Base-by-base conservation (phyloP, 164 flowering plant genomes). In the Annona squamosa region DNA sequence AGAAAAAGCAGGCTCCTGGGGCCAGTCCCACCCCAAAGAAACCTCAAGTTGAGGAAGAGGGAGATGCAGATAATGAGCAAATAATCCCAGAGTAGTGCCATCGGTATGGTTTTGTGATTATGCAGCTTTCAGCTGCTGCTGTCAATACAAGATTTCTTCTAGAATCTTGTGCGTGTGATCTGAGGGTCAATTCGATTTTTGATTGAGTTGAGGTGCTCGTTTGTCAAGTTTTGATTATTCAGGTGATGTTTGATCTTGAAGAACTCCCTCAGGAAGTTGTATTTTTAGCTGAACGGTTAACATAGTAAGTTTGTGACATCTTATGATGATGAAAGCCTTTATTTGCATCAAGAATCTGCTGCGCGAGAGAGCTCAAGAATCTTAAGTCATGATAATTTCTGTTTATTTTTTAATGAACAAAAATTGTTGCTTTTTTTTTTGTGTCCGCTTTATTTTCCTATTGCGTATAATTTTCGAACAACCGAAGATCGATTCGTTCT, bases 1-100 rank as follows among this genome's bases (percentile, higher is more conserved):
- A 95, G 85, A 92, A 94, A 88, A 90, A 88, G 84, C 91, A 93
- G 74, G 85, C 97, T 41, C 90, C 96, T 67, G 97, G 97, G 43
- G 80, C 89, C n/a, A 75, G 82, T 17, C 79, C 59, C 74, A 86
- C 73, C 44, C 91, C 95, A 63, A 75, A 88, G 17, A 87, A 89
- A 81, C 93, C 98, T 26, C 75, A 82, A 71, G 67, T 94, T 44
- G 97, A 92, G 84, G 77, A 80, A 67, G 98, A 86, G 77, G 98
- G 85, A 57, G 97, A 94, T 79, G 98, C 95, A 41, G 98, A 92
- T 69, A 78, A 76, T 66, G 98, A 94, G 79, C 92, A 87, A 74
- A 88, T 92, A 59, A 80, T 94, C 67, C 93, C 97, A 1, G 98
- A 94, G 75, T 94, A 72, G 82, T 57, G 13, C 42, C 46, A 4